These are phyloP conservation scores for Rhododendron williamsianum DNA, from an alignment of 148 eudicot genomes.

Conservation along the genomic window DNA sequence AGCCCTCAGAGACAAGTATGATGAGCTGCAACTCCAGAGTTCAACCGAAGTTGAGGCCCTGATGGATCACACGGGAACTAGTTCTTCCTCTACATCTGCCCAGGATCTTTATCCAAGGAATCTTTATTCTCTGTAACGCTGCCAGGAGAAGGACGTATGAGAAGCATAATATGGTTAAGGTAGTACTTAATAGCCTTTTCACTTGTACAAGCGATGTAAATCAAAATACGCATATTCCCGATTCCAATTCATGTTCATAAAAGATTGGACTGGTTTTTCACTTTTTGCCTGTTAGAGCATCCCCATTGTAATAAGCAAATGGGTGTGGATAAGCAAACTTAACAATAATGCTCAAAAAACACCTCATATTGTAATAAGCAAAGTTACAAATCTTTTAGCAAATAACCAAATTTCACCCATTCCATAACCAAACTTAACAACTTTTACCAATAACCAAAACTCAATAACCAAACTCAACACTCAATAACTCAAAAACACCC, in stretches of 20 bases:
- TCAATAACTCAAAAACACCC: too few relatives aligned
- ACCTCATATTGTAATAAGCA: too few relatives aligned
- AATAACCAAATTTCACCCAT: too few relatives aligned
- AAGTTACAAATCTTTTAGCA: too few relatives aligned
- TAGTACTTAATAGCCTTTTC: not conserved
- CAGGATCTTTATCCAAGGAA: not conserved
- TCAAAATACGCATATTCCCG: not conserved
- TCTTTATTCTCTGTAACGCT: not conserved
- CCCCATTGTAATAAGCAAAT: too few relatives aligned
- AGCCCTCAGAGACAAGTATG: slow-evolving; percentile 23
- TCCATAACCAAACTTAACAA: too few relatives aligned
- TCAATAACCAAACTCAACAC: too few relatives aligned
- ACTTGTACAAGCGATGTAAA: not conserved
- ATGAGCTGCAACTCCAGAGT: slow-evolving; percentile 7
- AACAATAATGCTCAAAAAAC: too few relatives aligned
- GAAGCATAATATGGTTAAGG: not conserved
- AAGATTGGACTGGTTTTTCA: not conserved
- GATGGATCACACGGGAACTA: not conserved
- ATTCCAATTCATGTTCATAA: not conserved
- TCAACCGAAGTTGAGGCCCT: not conserved
- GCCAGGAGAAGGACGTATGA: not conserved
- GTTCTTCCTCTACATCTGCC: slow-evolving; percentile 14
- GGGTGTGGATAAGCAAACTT: too few relatives aligned
- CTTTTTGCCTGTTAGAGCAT: too few relatives aligned
- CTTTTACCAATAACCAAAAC: too few relatives aligned